Evolutionary conservation across 2,329 filamentous ascomycete species (phyloP), one percentile per base, ranked within the genome.

Genomic region (Diplodia sapinea): DNA sequence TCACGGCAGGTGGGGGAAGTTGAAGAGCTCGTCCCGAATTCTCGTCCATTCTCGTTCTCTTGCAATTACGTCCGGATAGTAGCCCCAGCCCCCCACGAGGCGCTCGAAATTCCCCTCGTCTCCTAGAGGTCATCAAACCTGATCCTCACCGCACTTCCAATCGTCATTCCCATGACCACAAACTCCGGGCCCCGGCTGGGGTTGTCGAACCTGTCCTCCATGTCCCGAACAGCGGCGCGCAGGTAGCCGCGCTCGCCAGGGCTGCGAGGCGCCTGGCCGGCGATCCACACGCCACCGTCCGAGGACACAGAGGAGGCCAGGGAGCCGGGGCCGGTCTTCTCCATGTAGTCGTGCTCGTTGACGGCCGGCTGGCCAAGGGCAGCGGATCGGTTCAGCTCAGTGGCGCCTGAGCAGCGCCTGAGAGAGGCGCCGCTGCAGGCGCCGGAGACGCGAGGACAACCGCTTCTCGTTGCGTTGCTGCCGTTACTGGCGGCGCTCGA

Each of bases 231-330:
- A 6, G 40, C 17, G 38, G 17, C 40, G 26, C 56, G 38, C 4
- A 26, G 47, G 15, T 40, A 49, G 40, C n/a, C 56, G 15, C 56
- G 40, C 56, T 61, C 56, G 40, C 6, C 56, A 15, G 4, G 17
- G 29, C 47, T 15, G 23, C 56, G 26, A 40, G 56, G 56, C 23
- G 56, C 40, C 26, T 61, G 56, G 3, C 40, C 56, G 4, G 56
- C 56, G 26, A 61, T 61, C 56, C 56, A 61, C 13, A 61, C 8
- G 40, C 56, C 56, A 9, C 47, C 56, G 3, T 61, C 56, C 3
- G 40, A 49, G 15, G 56, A 49, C 4, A 23, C 4, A 9, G 40
- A 26, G 56, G 40, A 17, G 9, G 23, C 9, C 26, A 20, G 15
- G 56, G 13, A 4, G 40, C 17, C 8, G 12, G 7, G 15, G 17